Evolutionary conservation across 225 moss, liverwort and hornwort species (phyloP).

Genomic region (Physcomitrellopsis africana): DNA sequence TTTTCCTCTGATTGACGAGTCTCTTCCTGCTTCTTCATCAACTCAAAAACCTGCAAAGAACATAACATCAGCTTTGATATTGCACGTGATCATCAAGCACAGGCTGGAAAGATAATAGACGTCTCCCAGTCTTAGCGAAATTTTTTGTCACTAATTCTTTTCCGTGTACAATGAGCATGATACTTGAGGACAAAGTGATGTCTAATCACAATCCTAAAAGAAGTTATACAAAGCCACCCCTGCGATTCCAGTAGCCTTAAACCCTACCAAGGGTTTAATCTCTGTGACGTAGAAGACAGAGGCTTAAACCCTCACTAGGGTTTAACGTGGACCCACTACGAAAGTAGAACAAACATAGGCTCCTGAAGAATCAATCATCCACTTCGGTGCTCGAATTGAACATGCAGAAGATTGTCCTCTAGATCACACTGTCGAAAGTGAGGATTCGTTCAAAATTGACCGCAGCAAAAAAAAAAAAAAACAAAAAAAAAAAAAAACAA

Average conservation of each 20-base stretch:
- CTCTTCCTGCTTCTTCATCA: constrained; percentile 96
- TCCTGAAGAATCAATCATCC: neutral
- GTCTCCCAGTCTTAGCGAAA: neutral
- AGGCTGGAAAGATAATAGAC: neutral
- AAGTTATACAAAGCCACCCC: neutral
- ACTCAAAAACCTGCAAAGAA: constrained; percentile 77
- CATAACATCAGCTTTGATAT: neutral
- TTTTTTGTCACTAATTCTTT: neutral
- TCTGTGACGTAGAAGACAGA: neutral
- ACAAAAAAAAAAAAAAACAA: neutral
- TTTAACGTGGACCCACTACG: constrained; percentile 24
- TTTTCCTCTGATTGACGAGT: constrained; percentile 82
- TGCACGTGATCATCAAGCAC: neutral
- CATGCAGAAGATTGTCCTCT: neutral
- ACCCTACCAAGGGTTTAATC: constrained; percentile 29
- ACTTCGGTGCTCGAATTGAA: neutral
- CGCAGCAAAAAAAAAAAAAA: no score
- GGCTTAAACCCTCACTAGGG: constrained; percentile 45
- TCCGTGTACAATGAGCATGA: neutral
- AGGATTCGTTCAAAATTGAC: neutral
- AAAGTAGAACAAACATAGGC: neutral
- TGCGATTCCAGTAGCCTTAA: neutral
- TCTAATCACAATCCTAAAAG: neutral
- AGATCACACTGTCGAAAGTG: neutral
- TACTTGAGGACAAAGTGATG: neutral